These are phyloP conservation scores for Galerina marginata DNA, from an alignment of 768 basidiomycete species.

Conservation along the genomic window DNA sequence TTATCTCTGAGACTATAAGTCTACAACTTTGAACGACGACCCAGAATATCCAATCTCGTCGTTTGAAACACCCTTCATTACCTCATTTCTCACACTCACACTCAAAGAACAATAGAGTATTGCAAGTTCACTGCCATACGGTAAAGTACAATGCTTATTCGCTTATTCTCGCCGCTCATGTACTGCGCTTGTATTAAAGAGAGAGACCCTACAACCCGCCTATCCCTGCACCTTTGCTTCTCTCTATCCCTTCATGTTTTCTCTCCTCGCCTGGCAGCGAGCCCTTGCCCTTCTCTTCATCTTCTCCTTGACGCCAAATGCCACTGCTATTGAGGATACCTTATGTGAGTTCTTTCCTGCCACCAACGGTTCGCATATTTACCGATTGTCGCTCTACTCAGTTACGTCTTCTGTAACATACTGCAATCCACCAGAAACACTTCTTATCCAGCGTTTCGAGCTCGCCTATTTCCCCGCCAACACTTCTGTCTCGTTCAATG, in stretches of 20 bases:
- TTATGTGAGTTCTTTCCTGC: constrained; percentile 56
- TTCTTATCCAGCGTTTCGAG: constrained; percentile 82
- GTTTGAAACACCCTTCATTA: constrained; percentile 10
- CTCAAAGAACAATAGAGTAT: constrained; percentile 25
- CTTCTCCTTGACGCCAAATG: constrained; percentile 37
- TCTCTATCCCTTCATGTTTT: constrained; percentile 50
- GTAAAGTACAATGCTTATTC: constrained; percentile 27
- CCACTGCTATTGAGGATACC: constrained; percentile 55
- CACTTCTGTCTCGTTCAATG: constrained; percentile 80
- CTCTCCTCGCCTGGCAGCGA: constrained; percentile 80
- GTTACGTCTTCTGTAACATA: constrained; percentile 91
- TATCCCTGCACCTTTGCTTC: constrained; percentile 21
- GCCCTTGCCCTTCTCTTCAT: constrained; percentile 47
- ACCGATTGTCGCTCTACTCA: constrained; percentile 32
- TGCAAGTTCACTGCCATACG: constrained; percentile 17
- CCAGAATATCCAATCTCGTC: neutral
- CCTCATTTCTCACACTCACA: constrained; percentile 17
- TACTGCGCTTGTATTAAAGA: constrained; percentile 16
- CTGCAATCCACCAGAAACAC: constrained; percentile 78
- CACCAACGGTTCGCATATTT: constrained; percentile 19
- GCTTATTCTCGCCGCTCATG: constrained; percentile 1
- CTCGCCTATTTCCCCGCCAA: constrained; percentile 73
- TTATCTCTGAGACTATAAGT: constrained; percentile 8
- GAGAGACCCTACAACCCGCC: constrained; percentile 10
- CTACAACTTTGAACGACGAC: constrained; percentile 11